Conservation (phyloP, 345 rosid species). For the Physaria fendleri region DNA sequence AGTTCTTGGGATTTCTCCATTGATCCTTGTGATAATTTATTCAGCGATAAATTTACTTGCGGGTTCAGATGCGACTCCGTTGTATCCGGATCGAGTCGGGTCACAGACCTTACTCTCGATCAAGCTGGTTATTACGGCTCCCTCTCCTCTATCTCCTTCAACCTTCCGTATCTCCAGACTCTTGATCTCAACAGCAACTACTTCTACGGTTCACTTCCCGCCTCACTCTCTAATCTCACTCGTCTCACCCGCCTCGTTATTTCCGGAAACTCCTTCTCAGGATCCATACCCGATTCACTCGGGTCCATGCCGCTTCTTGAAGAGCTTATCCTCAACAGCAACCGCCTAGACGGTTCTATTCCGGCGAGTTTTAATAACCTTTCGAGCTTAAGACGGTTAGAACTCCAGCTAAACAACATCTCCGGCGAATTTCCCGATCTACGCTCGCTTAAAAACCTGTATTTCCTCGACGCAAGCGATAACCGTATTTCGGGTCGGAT, state of each 20-base stretch:
- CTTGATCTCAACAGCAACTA: constrained; percentile 65
- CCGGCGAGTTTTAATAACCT: constrained; percentile 49
- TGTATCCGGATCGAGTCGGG: constrained; percentile 42
- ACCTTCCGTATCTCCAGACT: constrained; percentile 49
- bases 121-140: constrained; percentile 74
- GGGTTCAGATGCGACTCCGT: constrained; percentile 76
- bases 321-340: constrained; percentile 64
- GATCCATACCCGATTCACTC: constrained; percentile 53
- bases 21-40: constrained; percentile 78
- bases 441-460: constrained; percentile 45
- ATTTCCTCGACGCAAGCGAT: constrained; percentile 60
- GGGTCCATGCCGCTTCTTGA: constrained; percentile 47
- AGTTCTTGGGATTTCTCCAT: constrained; percentile 76
- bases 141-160: constrained; percentile 44
- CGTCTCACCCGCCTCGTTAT: constrained; percentile 51
- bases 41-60: constrained; percentile 69
- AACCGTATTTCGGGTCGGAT: constrained; percentile 57
- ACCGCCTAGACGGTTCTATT: constrained; percentile 48
- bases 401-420: constrained; percentile 62
- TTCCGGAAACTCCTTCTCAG: constrained; percentile 60
- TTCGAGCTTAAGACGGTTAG: constrained; percentile 46
- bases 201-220: constrained; percentile 54
- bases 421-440: constrained; percentile 59
- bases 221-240: constrained; percentile 47
- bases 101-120: constrained; percentile 73